Base-by-base conservation (phyloP, 176 grass and related monocot species). In the Oryza punctata region DNA sequence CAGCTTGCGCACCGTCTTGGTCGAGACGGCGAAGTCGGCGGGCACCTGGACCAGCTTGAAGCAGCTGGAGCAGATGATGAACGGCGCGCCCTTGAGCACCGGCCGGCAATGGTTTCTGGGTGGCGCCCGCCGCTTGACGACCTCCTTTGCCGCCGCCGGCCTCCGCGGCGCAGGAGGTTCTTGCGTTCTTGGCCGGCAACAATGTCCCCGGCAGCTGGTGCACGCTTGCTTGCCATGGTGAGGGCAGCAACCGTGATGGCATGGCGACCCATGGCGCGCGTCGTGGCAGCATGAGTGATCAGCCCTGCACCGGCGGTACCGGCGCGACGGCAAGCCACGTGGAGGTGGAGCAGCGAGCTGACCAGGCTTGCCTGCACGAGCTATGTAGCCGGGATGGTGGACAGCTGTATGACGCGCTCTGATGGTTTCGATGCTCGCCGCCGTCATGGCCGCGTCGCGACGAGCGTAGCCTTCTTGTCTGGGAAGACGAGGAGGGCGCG, bases 51-150 rank as follows among this genome's bases (percentile, higher is more conserved):
- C 85, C 37, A 99, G 77, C 65, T 26, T 60, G 81, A 92, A 92
- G 85, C 96, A 99, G 82, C 50, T 81, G 65, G 89, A 87, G 86
- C 96, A 99, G 75, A 99, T 54, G 78, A 99, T 87, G 78, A 99
- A 99, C 33, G 96, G 96, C 47, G 96, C 91, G 32, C 96, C 96
- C 16, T 90, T 87, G 28, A 99, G 83, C 23, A 99, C 86, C 1
- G 96, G 96, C 28, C 87, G 84, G 83, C 93, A 94, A 46, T 91
- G 93, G 21, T 87, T 84, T 33, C 83, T 91, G 26, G 87, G 85
- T 5, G 67, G 67, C 46, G 10, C 59, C 6, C 72, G 74, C 49
- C 73, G 80, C 77, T 68, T 90, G 16, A 25, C 63, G 29, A 24
- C 64, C 72, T 45, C 87, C 85, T 67, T 72, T 6, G 18, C 45